phyloP scores from a whole-genome alignment of 169 alveolate genomes.

The Eimeria tenella region DNA sequence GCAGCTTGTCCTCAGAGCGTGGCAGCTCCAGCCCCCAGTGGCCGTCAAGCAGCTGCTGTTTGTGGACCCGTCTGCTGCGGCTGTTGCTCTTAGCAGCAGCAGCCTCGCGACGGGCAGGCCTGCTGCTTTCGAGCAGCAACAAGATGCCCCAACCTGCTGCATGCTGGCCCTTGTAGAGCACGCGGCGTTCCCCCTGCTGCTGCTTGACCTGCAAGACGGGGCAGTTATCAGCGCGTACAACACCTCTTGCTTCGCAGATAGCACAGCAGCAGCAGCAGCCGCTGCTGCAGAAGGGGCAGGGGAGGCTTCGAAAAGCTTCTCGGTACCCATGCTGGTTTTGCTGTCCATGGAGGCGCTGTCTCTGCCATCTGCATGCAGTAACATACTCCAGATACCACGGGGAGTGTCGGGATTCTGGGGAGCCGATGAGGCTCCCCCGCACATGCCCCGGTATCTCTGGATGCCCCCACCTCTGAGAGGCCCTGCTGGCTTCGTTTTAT shows the following conservation, averaged over 20 bases:
- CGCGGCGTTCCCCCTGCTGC: conserved; percentile 49
- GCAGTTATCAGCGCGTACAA: conserved; percentile 1
- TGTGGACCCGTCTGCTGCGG: conserved; percentile 24
- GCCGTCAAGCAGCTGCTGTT: conserved; percentile 12
- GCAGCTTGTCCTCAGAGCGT: conserved; percentile 55
- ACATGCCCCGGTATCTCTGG: conserved; percentile 50
- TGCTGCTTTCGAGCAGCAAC: neutral
- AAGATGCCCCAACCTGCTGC: conserved; percentile 38
- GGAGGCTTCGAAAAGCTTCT: neutral
- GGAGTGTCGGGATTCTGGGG: neutral
- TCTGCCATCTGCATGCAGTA: neutral
- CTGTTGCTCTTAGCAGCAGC: conserved; percentile 18
- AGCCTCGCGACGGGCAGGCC: neutral
- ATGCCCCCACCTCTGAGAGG: conserved; percentile 68
- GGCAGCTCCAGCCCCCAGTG: conserved; percentile 30
- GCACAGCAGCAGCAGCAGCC: conserved; percentile 38
- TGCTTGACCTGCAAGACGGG: conserved; percentile 39
- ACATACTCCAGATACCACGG: neutral
- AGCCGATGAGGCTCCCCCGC: conserved; percentile 18
- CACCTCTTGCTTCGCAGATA: conserved; percentile 2
- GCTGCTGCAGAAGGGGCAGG: neutral
- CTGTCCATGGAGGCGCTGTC: neutral
- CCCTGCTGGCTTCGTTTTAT: conserved; percentile 51
- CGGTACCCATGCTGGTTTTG: neutral
- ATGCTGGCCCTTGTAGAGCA: conserved; percentile 39